Evolutionary conservation across 129 eudicot species (phyloP).

Genomic region (Centella asiatica): DNA sequence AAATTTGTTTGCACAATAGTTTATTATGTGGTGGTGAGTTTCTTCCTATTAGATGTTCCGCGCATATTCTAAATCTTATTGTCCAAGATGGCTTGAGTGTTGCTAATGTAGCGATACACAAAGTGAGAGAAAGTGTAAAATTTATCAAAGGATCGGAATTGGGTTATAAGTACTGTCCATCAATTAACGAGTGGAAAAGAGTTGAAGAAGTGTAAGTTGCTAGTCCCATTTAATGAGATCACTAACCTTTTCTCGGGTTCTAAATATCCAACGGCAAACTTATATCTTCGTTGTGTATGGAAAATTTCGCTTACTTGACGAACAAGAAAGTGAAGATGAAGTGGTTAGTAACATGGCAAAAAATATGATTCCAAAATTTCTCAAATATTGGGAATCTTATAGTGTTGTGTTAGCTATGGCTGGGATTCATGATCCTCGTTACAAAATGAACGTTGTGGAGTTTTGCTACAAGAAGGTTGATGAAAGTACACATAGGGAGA

Average conservation of each 20-base stretch:
- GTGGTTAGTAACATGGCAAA: constrained; percentile 2
- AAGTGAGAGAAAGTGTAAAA: background rate
- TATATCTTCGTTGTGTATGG: constrained; percentile 5
- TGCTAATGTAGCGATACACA: background rate
- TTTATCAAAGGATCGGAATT: background rate
- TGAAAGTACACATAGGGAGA: background rate
- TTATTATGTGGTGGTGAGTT: background rate
- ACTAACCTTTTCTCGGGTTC: background rate
- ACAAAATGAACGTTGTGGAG: background rate
- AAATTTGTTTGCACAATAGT: background rate
- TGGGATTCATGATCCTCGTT: constrained; percentile 2
- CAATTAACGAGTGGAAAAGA: background rate
- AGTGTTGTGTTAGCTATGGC: constrained; percentile 6
- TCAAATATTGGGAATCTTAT: constrained; percentile 13
- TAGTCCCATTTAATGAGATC: background rate
- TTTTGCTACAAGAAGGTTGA: background rate
- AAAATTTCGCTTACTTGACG: background rate
- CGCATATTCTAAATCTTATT: background rate
- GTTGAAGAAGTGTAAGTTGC: background rate
- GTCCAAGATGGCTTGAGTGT: background rate
- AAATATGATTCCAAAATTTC: constrained; percentile 5
- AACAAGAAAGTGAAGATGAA: background rate
- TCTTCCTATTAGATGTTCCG: background rate
- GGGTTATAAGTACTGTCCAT: background rate
- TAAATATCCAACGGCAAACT: background rate